Percentiles rank a stretch among this genome's conserved stretches.
phyloP scores from a whole-genome alignment of 1,139 yeast genomes.

The Pichia sp. region DNA sequence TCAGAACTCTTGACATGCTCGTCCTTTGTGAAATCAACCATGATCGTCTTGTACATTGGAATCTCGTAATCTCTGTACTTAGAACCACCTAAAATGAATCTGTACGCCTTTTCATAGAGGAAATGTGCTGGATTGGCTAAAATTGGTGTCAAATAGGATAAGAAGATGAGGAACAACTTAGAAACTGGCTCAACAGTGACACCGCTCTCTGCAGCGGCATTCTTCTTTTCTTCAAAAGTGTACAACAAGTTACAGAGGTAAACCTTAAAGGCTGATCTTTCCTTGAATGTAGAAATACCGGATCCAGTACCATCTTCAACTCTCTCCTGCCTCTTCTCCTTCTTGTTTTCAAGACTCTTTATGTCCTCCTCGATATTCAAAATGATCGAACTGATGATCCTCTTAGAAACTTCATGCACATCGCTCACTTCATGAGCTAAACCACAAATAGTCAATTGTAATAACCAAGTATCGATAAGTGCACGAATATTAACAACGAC shows the following conservation, averaged over 20 bases:
- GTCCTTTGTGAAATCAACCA: conserved; percentile 28
- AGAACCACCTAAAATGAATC: conserved; percentile 60
- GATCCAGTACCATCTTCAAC: neutral
- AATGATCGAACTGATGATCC: conserved; percentile 24
- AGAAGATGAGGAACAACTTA: conserved; percentile 44
- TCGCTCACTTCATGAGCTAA: conserved; percentile 35
- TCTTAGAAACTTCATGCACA: conserved; percentile 23
- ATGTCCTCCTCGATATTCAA: conserved; percentile 25
- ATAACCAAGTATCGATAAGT: conserved; percentile 56
- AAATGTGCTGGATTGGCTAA: conserved; percentile 67
- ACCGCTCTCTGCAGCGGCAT: conserved; percentile 6
- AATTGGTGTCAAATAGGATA: conserved; percentile 56
- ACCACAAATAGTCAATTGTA: conserved; percentile 56
- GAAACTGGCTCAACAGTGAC: conserved; percentile 27
- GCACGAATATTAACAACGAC: conserved; percentile 50
- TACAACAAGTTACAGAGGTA: conserved; percentile 59
- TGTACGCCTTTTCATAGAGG: conserved; percentile 65
- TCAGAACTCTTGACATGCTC: conserved; percentile 22
- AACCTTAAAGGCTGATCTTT: conserved; percentile 54
- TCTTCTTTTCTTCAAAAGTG: conserved; percentile 37
- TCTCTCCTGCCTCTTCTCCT: conserved; percentile 13
- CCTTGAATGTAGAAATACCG: conserved; percentile 43
- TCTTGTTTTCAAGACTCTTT: conserved; percentile 17
- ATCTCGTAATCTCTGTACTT: conserved; percentile 53
- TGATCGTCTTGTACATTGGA: conserved; percentile 59